Evolutionary conservation across 2,329 filamentous ascomycete species (phyloP), one percentile per base, ranked within the genome.

Genomic region (Chaetomiaceae sp.): DNA sequence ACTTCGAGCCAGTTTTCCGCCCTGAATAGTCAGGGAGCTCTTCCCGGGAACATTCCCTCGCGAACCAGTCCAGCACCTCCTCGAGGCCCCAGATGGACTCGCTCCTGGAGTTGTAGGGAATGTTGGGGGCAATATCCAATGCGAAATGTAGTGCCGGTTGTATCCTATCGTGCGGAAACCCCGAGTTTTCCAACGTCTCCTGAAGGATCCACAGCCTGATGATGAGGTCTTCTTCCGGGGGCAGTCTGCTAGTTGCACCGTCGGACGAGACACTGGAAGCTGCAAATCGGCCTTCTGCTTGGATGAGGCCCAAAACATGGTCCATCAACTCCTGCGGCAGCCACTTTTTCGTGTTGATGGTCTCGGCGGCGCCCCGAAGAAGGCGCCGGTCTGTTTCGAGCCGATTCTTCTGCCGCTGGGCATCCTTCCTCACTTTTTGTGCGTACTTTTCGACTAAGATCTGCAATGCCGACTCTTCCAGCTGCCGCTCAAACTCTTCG

Each of bases 401-500:
- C 61, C 89, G 87, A 20, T 79, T 75, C 56, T 84, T 82, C 66
- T 95, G 89, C 18, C 92, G 85, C 58, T 80, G 75, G 14, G 86
- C 84, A 70, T 96, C 91, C 63, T 86, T 84, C 61, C 86, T 86
- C 56, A 86, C 85, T 69, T 92, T 96, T 36, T 80, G 73, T 0
- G 86, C 85, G 69, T 92, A 75, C 65, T 90, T 94, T 58, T 97
- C 92, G 14, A 97, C 86, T 5, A 96, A 73, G 20, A 89, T 73
- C 68, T 97, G 91, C 33, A 99, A 75, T 63, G 95, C 90, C n/a
- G 90, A 87, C 63, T 90, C 86, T 67, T 96, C 90, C 14, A 97
- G 79, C 64, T 95, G 89, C 58, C 76, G 84, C 66, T 96, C 94
- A 47, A 96, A 87, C 67, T 97, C 89, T 66, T 96, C 92, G 1